Evolutionary conservation across 2,329 filamentous ascomycete species (phyloP).

Genomic region (Sporothrix humicola): DNA sequence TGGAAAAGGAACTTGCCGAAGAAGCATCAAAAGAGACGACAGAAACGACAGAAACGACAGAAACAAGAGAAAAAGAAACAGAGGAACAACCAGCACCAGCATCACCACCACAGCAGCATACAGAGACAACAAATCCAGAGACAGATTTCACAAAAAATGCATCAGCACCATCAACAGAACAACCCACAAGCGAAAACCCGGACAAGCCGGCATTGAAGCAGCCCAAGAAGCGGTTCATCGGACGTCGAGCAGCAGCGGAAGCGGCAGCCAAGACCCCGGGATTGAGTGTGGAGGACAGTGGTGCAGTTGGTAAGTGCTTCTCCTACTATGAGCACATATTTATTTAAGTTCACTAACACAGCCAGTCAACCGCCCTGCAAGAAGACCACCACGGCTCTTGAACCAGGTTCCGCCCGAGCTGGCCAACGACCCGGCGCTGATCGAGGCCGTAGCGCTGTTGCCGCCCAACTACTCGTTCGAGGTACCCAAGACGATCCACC

Average conservation of each 20-base stretch:
- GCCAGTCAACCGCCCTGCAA: constrained; percentile 68
- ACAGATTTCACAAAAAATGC: constrained; percentile 33
- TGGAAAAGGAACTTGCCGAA: constrained; percentile 45
- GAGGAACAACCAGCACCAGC: background rate
- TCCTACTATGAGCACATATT: too few relatives aligned
- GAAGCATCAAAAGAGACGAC: background rate
- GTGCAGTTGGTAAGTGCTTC: constrained; percentile 55
- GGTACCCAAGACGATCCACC: constrained; percentile 96
- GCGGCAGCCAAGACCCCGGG: constrained; percentile 49
- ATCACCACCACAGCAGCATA: background rate
- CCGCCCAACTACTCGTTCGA: constrained; percentile 98
- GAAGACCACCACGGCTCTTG: constrained; percentile 76
- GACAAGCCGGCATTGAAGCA: constrained; percentile 58
- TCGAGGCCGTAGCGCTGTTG: constrained; percentile 83
- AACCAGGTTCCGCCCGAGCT: constrained; percentile 92
- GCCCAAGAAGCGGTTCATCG: constrained; percentile 92
- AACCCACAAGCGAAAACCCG: background rate
- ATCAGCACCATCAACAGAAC: constrained; percentile 46
- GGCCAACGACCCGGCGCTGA: constrained; percentile 81
- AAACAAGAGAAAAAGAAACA: background rate
- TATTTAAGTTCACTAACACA: background rate
- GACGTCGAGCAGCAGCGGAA: constrained; percentile 74
- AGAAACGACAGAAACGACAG: background rate
- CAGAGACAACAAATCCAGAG: background rate
- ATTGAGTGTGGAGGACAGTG: constrained; percentile 60